These are phyloP conservation scores for Coleophoma crateriformis DNA, from an alignment of 2,329 filamentous ascomycete species.

Conservation along the genomic window DNA sequence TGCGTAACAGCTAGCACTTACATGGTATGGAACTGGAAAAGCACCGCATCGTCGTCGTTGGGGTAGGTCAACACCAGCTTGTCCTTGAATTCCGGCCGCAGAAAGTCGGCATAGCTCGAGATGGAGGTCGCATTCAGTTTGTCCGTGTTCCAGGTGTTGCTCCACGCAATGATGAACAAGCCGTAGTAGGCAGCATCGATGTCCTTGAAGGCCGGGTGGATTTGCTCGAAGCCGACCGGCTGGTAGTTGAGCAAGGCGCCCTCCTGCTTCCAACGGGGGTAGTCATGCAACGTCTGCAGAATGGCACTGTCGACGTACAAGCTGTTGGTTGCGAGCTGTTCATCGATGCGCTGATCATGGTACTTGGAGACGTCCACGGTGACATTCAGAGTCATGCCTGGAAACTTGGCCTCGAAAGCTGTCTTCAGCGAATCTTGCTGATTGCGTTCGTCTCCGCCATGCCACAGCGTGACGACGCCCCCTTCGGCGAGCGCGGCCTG, in stretches of 20 bases:
- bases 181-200: slow-evolving; percentile 33
- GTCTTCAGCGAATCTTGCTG: slow-evolving; percentile 27
- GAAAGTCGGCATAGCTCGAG: slow-evolving; percentile 34
- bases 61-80: slow-evolving; percentile 50
- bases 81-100: slow-evolving; percentile 44
- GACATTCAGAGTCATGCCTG: slow-evolving; percentile 43
- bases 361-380: slow-evolving; percentile 53
- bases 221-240: slow-evolving; percentile 37
- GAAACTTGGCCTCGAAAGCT: slow-evolving; percentile 41
- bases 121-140: too few species aligned
- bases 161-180: neutral
- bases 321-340: slow-evolving; percentile 32
- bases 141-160: too few species aligned
- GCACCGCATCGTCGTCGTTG: slow-evolving; percentile 51
- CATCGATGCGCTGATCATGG: slow-evolving; percentile 40
- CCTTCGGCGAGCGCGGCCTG: slow-evolving; percentile 41
- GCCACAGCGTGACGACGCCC: slow-evolving; percentile 38
- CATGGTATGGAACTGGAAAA: slow-evolving; percentile 34
- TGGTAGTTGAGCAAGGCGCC: slow-evolving; percentile 43
- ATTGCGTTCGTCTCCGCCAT: slow-evolving; percentile 30
- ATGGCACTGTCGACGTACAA: slow-evolving; percentile 39
- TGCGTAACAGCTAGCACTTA: slow-evolving; percentile 35
- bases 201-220: slow-evolving; percentile 37
- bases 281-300: slow-evolving; percentile 47
- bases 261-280: slow-evolving; percentile 42